phyloP scores from a whole-genome alignment of 2,329 filamentous ascomycete genomes.

The Pseudohalonectria lignicola region DNA sequence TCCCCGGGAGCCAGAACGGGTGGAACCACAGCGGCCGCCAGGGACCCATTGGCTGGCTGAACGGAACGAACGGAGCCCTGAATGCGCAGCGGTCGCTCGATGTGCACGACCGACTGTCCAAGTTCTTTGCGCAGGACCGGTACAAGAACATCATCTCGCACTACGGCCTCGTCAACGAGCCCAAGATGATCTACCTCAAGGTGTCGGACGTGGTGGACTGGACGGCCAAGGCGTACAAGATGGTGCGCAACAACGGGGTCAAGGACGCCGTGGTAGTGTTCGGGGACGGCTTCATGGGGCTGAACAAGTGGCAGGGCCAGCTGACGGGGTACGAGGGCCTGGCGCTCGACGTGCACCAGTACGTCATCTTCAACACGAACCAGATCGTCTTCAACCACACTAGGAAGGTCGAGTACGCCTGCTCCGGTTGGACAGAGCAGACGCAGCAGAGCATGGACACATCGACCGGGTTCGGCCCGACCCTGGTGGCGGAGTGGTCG shows the following conservation, averaged over 20 bases:
- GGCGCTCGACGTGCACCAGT: slow-evolving; percentile 94
- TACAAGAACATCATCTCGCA: slow-evolving; percentile 88
- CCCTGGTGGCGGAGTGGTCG: slow-evolving; percentile 92
- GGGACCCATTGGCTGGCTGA: slow-evolving; percentile 76
- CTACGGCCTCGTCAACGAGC: slow-evolving; percentile 93
- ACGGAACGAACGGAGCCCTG: slow-evolving; percentile 69
- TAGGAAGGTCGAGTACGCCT: slow-evolving; percentile 79
- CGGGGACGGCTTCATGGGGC: slow-evolving; percentile 88
- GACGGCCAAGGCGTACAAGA: slow-evolving; percentile 62
- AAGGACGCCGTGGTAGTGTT: slow-evolving; percentile 62
- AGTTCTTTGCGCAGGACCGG: slow-evolving; percentile 86
- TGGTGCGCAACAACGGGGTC: slow-evolving; percentile 69
- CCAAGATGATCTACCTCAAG: slow-evolving; percentile 68
- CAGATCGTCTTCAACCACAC: slow-evolving; percentile 75
- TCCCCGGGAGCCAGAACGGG: slow-evolving; percentile 89
- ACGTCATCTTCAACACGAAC: slow-evolving; percentile 91
- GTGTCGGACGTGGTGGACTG: slow-evolving; percentile 60
- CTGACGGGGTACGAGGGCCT: slow-evolving; percentile 61
- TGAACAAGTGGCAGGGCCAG: slow-evolving; percentile 81
- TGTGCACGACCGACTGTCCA: slow-evolving; percentile 73
- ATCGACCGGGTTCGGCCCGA: slow-evolving; percentile 77
- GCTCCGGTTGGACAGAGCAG: slow-evolving; percentile 76
- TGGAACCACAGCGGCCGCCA: slow-evolving; percentile 92
- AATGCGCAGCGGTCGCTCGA: slow-evolving; percentile 78
- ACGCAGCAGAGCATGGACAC: slow-evolving; percentile 61